A percentile compares a stretch with the other conserved stretches of the same genome.
Conservation (phyloP, 1,139 yeast genomes). For the Yamadazyma atmosphaerica region DNA sequence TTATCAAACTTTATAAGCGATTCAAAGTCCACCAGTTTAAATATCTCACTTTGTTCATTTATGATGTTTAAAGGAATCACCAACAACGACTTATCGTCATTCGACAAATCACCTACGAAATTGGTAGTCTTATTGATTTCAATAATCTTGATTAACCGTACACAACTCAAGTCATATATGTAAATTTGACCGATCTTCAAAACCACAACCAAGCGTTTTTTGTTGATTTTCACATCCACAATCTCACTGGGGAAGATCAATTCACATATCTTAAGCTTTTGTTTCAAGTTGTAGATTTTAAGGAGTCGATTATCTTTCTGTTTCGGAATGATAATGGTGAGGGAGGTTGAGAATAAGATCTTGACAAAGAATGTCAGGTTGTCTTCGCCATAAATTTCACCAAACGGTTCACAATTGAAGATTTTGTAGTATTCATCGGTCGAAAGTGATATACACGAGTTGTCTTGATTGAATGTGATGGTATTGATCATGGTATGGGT, state of each 20-base stretch:
- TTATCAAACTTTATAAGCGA: conserved; percentile 14
- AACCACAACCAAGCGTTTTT: conserved; percentile 63
- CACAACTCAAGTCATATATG: conserved; percentile 72
- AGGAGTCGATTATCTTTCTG: conserved; percentile 48
- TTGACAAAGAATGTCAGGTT: conserved; percentile 43
- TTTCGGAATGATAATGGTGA: conserved; percentile 61
- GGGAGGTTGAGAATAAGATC: conserved; percentile 70
- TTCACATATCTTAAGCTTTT: conserved; percentile 68
- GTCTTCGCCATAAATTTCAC: conserved; percentile 33
- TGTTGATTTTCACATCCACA: conserved; percentile 61
- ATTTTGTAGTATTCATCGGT: conserved; percentile 36
- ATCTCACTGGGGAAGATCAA: conserved; percentile 65
- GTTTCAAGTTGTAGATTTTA: conserved; percentile 66
- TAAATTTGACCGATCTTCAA: conserved; percentile 63
- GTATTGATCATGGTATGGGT: conserved; percentile 33
- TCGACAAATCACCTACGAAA: conserved; percentile 49
- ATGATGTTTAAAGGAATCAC: conserved; percentile 35
- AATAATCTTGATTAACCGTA: conserved; percentile 63
- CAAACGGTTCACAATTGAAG: conserved; percentile 50
- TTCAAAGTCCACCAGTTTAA: conserved; percentile 16
- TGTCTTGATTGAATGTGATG: conserved; percentile 46
- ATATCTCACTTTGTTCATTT: conserved; percentile 31
- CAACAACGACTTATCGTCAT: conserved; percentile 50
- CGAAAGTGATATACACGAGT: conserved; percentile 41
- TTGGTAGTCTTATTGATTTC: conserved; percentile 30